Conservation (phyloP, 371 early-diverging fungal genomes). For the Actinomortierella wolfii region DNA sequence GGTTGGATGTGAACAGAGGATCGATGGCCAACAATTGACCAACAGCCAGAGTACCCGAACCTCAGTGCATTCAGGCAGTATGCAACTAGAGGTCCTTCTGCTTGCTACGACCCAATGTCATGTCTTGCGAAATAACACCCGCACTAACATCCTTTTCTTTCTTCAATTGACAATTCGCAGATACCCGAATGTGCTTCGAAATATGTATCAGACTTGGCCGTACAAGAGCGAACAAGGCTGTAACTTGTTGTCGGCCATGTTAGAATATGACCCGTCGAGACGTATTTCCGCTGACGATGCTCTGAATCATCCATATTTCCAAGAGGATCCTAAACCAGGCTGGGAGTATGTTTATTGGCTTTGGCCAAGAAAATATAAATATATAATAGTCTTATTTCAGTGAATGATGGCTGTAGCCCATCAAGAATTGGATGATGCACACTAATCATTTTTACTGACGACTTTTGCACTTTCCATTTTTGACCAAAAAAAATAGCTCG, state of each 20-base stretch:
- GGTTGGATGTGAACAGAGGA: constrained; percentile 65
- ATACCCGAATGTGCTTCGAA: constrained; percentile 52
- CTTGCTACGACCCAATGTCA: background rate
- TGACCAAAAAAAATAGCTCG: constrained; percentile 43
- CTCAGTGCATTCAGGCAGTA: constrained; percentile 64
- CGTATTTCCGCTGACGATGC: constrained; percentile 91
- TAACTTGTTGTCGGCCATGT: constrained; percentile 77
- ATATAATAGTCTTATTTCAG: too few relatives aligned
- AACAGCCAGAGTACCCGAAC: constrained; percentile 73
- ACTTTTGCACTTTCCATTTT: background rate
- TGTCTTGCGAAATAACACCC: background rate
- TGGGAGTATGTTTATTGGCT: constrained; percentile 70
- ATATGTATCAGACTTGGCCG: constrained; percentile 52
- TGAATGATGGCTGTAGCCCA: background rate
- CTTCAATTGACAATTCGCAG: constrained; percentile 31
- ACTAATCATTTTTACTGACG: too few relatives aligned
- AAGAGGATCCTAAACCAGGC: constrained; percentile 84
- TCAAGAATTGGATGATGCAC: too few relatives aligned
- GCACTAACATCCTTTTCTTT: too few relatives aligned
- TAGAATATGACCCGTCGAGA: constrained; percentile 92
- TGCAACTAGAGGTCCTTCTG: constrained; percentile 6
- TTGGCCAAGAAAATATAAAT: background rate
- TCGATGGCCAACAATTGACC: constrained; percentile 77
- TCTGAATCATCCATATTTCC: constrained; percentile 88
- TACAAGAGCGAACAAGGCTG: constrained; percentile 68